These are phyloP conservation scores for Neospora caninum DNA, from an alignment of 169 alveolate genomes.

Conservation along the genomic window DNA sequence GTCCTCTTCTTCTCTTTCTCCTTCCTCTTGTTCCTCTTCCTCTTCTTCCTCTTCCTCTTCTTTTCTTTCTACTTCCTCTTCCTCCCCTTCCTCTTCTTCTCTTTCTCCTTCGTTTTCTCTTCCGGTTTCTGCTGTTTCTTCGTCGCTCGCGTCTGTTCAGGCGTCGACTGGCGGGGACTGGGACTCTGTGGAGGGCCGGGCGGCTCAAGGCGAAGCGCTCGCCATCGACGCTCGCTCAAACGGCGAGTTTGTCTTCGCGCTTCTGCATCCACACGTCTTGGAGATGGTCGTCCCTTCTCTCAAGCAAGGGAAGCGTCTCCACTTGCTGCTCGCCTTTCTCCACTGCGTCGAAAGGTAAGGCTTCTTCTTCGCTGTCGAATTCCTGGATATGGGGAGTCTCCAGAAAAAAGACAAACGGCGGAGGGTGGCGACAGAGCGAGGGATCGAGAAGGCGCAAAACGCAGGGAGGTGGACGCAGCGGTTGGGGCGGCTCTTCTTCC, in stretches of 20 bases:
- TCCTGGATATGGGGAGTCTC: too few species aligned
- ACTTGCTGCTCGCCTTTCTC: not conserved
- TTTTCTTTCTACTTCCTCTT: not conserved
- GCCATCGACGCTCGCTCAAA: not conserved
- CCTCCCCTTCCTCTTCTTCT: not conserved
- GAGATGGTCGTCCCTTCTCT: not conserved
- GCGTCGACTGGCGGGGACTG: too few species aligned
- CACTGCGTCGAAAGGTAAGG: slow-evolving; percentile 6
- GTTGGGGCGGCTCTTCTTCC: too few species aligned
- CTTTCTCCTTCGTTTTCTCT: not conserved
- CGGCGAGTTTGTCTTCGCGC: not conserved
- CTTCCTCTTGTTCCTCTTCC: not conserved
- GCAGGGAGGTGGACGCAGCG: too few species aligned
- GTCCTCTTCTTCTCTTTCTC: not conserved
- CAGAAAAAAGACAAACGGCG: too few species aligned
- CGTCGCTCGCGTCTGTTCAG: not conserved
- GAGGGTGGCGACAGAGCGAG: too few species aligned
- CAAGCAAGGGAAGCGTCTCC: not conserved
- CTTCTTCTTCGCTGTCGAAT: too few species aligned
- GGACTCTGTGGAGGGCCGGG: too few species aligned
- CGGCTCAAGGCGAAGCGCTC: not conserved
- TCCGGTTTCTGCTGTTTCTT: not conserved
- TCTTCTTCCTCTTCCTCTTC: not conserved
- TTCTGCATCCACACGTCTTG: slow-evolving; percentile 5
- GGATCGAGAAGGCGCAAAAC: too few species aligned